Percentiles rank a stretch among this genome's conserved stretches.
Conservation (phyloP, 176 grass and related monocot species). For the Cocos nucifera region DNA sequence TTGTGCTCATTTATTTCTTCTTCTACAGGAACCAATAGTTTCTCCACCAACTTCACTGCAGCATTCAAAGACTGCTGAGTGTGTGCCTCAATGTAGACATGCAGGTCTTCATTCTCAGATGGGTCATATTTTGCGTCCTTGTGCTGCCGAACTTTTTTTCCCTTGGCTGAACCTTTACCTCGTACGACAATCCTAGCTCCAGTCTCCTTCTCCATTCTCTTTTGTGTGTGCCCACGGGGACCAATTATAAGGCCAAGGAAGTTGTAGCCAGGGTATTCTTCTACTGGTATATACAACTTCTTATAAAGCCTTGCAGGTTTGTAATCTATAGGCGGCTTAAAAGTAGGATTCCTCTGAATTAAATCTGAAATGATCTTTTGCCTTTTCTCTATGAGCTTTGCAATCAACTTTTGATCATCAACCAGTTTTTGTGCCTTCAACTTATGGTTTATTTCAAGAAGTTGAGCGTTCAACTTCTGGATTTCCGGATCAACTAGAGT, state of each 20-base stretch:
- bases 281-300: slow-evolving; percentile 16
- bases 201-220: slow-evolving; percentile 22
- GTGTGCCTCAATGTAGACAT: slow-evolving; percentile 12
- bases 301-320: slow-evolving; percentile 5
- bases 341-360: slow-evolving; percentile 20
- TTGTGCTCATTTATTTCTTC: slow-evolving; percentile 10
- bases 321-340: not conserved
- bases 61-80: slow-evolving; percentile 14
- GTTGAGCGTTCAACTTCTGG: slow-evolving; percentile 8
- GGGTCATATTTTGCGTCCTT: not conserved
- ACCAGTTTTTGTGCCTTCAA: not conserved
- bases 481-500: slow-evolving; percentile 1
- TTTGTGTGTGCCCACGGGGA: slow-evolving; percentile 9
- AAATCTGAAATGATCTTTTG: slow-evolving; percentile 13
- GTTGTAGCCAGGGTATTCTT: slow-evolving; percentile 21
- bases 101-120: slow-evolving; percentile 3
- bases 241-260: slow-evolving; percentile 25
- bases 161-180: slow-evolving; percentile 11
- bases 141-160: not conserved
- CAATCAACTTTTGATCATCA: not conserved
- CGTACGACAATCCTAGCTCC: slow-evolving; percentile 14
- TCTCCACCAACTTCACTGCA: slow-evolving; percentile 22
- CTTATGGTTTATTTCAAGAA: not conserved
- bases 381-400: not conserved
- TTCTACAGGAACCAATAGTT: slow-evolving; percentile 15